Evolutionary conservation across 805 yeast genomes (phyloP), one percentile per base, ranked within the genome.

Genomic region (Yamadazyma sp.): DNA sequence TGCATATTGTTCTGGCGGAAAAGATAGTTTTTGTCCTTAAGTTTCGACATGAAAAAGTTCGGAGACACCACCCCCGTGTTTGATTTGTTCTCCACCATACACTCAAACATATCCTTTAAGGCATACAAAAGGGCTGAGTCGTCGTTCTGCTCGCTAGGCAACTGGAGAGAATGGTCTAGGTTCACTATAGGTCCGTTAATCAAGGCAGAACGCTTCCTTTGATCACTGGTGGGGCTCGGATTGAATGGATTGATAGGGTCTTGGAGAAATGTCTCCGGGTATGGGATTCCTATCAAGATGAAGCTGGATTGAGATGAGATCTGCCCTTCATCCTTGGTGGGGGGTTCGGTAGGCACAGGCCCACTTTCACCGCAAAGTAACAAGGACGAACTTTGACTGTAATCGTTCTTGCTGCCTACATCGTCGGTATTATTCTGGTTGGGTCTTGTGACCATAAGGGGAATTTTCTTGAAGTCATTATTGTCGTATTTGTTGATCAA

Each of bases 1-100:
- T 93, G 99, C 96, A 89, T 90, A 48, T 67, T 67, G 28, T 85
- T 80, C 40, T 88, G 82, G 45, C 95, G 71, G 59, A 93, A 93
- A 51, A 91, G 66, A 49, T 81, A 85, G 56, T 91, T 93, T 47
- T 86, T 90, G 40, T 75, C 75, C 57, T 88, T 91, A 38, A 91
- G 67, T 37, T 82, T 82, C 31, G 79, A 82, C 29, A 93, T 77
- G 33, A 93, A 74, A 48, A 77, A 73, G 19, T 71, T 66, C 0
- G 98, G 96, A 1, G 95, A 84, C 0, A 88, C 90, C 2, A 93
- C 86, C 4, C 98, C 98, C 2, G 76, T 79, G 14, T 73, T 68
- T 4, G 83, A 71, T 35, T 65, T 63, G 55, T 81, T 78, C 58
- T 88, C 96, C 5, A 78, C 70, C 73, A 91, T 84, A 41, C 84